Percentiles rank a stretch among this genome's conserved stretches.
Evolutionary conservation across 2,329 filamentous ascomycete species (phyloP).

Genomic region (Aciculosporium take): DNA sequence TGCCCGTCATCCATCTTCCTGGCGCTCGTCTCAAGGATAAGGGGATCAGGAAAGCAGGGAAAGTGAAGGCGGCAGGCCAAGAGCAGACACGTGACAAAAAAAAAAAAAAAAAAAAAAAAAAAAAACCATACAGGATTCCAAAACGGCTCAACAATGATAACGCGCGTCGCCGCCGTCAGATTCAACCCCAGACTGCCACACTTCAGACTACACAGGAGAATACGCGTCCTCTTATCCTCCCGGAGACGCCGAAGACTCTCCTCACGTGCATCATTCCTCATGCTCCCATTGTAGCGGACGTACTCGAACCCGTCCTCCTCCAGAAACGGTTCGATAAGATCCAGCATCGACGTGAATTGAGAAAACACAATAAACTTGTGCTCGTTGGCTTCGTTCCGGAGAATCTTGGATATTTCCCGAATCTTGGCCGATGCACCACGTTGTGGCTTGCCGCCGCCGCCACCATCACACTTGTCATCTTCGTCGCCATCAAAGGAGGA

Average conservation of each 20-base stretch:
- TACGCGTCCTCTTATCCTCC: constrained; percentile 57
- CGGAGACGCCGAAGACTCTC: constrained; percentile 67
- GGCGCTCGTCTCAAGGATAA: too few species aligned
- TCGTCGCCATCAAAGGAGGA: constrained; percentile 10
- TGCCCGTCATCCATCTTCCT: too few species aligned
- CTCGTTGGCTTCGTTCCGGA: constrained; percentile 60
- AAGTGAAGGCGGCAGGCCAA: too few species aligned
- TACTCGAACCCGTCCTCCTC: constrained; percentile 58
- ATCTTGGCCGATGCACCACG: constrained; percentile 79
- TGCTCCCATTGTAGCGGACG: constrained; percentile 85
- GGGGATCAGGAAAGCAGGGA: neutral
- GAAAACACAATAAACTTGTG: constrained; percentile 99
- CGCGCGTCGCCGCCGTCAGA: constrained; percentile 80
- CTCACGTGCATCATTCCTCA: constrained; percentile 88
- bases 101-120: neutral
- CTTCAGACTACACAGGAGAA: constrained; percentile 85
- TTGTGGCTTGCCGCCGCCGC: constrained; percentile 20
- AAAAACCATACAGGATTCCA: constrained; percentile 69
- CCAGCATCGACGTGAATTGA: constrained; percentile 95
- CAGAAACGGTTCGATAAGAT: constrained; percentile 88
- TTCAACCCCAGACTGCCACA: constrained; percentile 90
- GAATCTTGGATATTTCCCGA: constrained; percentile 65
- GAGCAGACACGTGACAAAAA: neutral
- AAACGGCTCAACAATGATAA: constrained; percentile 92
- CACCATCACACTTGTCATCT: constrained; percentile 16